Conservation (phyloP, 176 grass and related monocot species). For the bread wheat (Triticum aestivum) region DNA sequence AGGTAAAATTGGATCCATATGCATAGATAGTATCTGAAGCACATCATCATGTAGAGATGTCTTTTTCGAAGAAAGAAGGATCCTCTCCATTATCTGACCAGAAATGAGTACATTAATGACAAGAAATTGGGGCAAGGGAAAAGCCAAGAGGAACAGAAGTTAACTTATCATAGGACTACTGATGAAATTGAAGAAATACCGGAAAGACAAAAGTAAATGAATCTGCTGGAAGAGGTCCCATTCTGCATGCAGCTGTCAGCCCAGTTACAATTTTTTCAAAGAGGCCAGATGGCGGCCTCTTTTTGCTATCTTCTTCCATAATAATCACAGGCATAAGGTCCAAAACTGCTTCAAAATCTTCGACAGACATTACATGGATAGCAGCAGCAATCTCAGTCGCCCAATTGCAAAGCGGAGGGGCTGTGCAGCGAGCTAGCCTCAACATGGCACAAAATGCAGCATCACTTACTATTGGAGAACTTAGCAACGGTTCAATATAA, state of each 20-base stretch:
- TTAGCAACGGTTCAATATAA: constrained; percentile 77
- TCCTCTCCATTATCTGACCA: constrained; percentile 67
- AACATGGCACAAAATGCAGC: constrained; percentile 83
- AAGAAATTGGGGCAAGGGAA: neutral
- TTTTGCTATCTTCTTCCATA: constrained; percentile 57
- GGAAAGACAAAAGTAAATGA: constrained; percentile 96
- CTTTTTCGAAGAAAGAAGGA: constrained; percentile 83
- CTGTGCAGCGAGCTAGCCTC: constrained; percentile 77
- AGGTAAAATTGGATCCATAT: constrained; percentile 96
- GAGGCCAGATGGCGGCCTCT: constrained; percentile 51
- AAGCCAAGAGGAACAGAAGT: constrained; percentile 13
- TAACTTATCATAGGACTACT: constrained; percentile 4
- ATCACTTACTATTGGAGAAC: constrained; percentile 82
- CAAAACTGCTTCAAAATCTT: constrained; percentile 60
- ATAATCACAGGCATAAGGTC: constrained; percentile 52
- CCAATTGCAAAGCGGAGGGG: constrained; percentile 91
- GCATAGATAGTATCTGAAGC: constrained; percentile 83
- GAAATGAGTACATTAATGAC: neutral
- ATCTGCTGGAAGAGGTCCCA: constrained; percentile 89
- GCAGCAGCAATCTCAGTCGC: constrained; percentile 91
- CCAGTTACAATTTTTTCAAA: constrained; percentile 86
- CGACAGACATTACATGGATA: constrained; percentile 57
- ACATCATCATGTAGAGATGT: constrained; percentile 91
- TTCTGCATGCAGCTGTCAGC: constrained; percentile 71
- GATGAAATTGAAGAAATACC: constrained; percentile 41